Evolutionary conservation across 2,329 filamentous ascomycete genomes (phyloP).

Genomic region (Talaromyces sp.): DNA sequence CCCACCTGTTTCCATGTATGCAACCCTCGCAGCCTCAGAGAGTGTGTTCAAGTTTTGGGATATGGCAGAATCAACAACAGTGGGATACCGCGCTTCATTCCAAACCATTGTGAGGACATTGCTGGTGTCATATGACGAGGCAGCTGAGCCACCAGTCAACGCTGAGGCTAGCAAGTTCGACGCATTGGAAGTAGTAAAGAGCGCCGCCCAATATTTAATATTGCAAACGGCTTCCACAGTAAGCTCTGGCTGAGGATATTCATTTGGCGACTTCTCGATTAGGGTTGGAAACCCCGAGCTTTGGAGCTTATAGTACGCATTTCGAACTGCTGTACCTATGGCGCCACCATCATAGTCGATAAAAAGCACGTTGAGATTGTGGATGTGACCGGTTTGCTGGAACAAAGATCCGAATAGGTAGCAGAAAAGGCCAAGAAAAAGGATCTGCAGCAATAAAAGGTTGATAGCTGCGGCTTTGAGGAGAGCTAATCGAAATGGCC

Average conservation of each 20-base stretch:
- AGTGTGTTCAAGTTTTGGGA: conserved; percentile 36
- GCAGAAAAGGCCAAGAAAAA: conserved; percentile 40
- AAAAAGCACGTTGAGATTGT: conserved; percentile 40
- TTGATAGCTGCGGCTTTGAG: conserved; percentile 25
- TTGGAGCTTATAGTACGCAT: conserved; percentile 35
- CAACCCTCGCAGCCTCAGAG: conserved; percentile 34
- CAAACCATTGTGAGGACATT: conserved; percentile 47
- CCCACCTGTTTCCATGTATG: conserved; percentile 39
- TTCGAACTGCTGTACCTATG: conserved; percentile 36
- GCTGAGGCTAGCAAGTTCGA: conserved; percentile 42
- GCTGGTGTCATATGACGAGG: conserved; percentile 38
- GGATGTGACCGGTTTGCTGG: conserved; percentile 32
- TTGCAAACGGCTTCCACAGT: conserved; percentile 35
- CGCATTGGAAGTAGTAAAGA: conserved; percentile 39
- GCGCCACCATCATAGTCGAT: conserved; percentile 45
- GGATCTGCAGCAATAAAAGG: conserved; percentile 39
- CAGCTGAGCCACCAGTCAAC: conserved; percentile 35
- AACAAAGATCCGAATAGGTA: conserved; percentile 44
- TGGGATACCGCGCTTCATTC: conserved; percentile 51
- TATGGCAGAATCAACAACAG: conserved; percentile 40
- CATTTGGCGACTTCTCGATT: conserved; percentile 19
- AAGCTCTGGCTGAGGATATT: conserved; percentile 22
- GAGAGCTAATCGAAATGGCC: conserved; percentile 18
- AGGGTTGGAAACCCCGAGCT: conserved; percentile 35
- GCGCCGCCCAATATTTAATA: conserved; percentile 40